A percentile compares a stretch with the other conserved stretches of the same genome.
Evolutionary conservation across 2,329 filamentous ascomycete species (phyloP).

Genomic region (Ophiostoma triangulosporum): DNA sequence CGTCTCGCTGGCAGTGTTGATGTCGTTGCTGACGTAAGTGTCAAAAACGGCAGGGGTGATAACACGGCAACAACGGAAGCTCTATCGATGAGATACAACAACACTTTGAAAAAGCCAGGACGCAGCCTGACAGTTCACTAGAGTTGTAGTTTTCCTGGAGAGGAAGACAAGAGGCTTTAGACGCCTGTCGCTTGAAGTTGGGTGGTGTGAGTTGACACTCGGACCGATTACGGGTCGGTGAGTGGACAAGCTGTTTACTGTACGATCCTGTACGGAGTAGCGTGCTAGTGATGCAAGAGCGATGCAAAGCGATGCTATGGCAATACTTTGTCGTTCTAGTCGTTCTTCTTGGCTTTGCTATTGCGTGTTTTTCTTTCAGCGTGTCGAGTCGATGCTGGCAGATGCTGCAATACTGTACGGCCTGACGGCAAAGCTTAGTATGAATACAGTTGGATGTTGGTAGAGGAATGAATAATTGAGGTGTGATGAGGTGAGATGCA

Average conservation of each 20-base stretch:
- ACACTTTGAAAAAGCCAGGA: background rate
- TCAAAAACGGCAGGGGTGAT: background rate
- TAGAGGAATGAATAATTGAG: background rate
- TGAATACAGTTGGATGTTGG: background rate
- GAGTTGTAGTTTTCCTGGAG: background rate
- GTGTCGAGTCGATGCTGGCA: background rate
- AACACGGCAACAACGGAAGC: background rate
- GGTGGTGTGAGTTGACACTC: background rate
- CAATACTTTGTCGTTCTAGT: background rate
- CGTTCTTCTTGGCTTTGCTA: background rate
- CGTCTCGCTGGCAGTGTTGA: background rate
- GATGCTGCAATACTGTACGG: background rate
- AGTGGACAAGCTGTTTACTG: constrained; percentile 1
- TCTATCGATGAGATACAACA: background rate
- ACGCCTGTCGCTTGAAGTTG: background rate
- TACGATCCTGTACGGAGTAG: constrained; percentile 1
- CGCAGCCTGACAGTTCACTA: background rate
- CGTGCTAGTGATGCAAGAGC: background rate
- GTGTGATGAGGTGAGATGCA: background rate
- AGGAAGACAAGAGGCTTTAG: background rate
- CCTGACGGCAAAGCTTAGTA: background rate
- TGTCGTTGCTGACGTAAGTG: background rate
- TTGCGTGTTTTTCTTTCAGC: background rate
- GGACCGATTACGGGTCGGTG: background rate
- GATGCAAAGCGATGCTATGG: background rate